These are phyloP conservation scores for Jamesozyma rosinii DNA, from an alignment of 805 yeast species.

Conservation along the genomic window DNA sequence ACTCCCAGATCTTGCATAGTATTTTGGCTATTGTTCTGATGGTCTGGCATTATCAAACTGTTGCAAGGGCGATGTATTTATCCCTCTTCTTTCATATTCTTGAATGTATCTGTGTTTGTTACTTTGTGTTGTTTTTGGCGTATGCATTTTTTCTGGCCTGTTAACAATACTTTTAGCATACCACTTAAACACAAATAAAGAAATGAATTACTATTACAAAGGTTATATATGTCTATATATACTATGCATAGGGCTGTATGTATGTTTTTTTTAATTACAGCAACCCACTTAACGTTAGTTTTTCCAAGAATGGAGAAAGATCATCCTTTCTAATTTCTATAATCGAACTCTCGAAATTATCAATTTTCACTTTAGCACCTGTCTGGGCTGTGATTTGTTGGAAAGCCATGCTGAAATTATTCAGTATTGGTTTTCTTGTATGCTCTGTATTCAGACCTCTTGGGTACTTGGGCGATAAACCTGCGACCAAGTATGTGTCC, in stretches of 20 bases:
- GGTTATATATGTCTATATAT: not conserved
- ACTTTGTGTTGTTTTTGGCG: not conserved
- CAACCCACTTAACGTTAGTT: conserved; percentile 64
- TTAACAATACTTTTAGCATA: too few species aligned
- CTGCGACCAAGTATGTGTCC: conserved; percentile 78
- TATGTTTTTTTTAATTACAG: conserved; percentile 24
- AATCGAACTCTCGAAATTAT: conserved; percentile 89
- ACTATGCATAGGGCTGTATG: not conserved
- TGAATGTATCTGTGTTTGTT: too few species aligned
- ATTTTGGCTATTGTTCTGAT: not conserved
- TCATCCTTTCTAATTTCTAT: conserved; percentile 87
- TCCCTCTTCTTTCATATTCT: not conserved
- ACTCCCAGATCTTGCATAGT: not conserved
- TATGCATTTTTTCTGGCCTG: not conserved
- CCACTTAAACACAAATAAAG: too few species aligned
- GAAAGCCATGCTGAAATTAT: conserved; percentile 84
- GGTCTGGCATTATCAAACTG: not conserved
- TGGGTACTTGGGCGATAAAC: conserved; percentile 77
- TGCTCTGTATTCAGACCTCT: conserved; percentile 32
- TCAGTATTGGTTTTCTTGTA: conserved; percentile 42
- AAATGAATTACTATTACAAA: not conserved
- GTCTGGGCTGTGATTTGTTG: conserved; percentile 77
- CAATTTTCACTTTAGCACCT: conserved; percentile 83
- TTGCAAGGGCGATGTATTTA: not conserved
- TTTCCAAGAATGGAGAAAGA: conserved; percentile 76